Evolutionary conservation across 345 rosid genomes (phyloP).

Genomic region (Mallotus nudiflorus): DNA sequence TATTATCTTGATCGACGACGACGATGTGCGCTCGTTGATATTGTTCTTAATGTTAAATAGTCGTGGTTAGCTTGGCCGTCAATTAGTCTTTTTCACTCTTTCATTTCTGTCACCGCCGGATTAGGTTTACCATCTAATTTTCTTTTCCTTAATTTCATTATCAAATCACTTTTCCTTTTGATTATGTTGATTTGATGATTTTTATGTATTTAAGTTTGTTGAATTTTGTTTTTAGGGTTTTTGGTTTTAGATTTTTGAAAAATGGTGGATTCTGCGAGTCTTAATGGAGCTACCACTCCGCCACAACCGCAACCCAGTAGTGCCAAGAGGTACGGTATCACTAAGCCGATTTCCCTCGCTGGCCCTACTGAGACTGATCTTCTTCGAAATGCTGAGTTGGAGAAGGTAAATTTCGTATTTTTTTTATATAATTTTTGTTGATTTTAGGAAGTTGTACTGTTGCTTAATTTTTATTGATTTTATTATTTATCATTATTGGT

Average conservation of each 20-base stretch:
- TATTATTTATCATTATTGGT: neutral
- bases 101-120: no score
- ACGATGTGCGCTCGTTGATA: no score
- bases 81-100: no score
- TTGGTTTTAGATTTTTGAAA: neutral
- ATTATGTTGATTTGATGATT: neutral
- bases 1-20: neutral
- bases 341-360: conserved; percentile 20
- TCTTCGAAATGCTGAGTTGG: conserved; percentile 25
- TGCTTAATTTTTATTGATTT: neutral
- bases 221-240: neutral
- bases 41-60: no score
- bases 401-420: conserved; percentile 11
- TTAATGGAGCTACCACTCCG: neutral
- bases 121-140: no score
- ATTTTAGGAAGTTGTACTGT: neutral
- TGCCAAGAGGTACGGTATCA: conserved; percentile 19
- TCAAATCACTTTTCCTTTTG: neutral
- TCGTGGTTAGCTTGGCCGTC: no score
- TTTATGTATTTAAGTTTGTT: neutral
- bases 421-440: neutral
- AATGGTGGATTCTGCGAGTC: conserved; percentile 24
- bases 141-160: no score
- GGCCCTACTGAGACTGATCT: conserved; percentile 31
- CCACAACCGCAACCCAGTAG: neutral